Percentiles rank a stretch among this genome's conserved stretches.
Evolutionary conservation across 768 basidiomycete species (phyloP).

Genomic region (Rhodosporidiobolus sp.): DNA sequence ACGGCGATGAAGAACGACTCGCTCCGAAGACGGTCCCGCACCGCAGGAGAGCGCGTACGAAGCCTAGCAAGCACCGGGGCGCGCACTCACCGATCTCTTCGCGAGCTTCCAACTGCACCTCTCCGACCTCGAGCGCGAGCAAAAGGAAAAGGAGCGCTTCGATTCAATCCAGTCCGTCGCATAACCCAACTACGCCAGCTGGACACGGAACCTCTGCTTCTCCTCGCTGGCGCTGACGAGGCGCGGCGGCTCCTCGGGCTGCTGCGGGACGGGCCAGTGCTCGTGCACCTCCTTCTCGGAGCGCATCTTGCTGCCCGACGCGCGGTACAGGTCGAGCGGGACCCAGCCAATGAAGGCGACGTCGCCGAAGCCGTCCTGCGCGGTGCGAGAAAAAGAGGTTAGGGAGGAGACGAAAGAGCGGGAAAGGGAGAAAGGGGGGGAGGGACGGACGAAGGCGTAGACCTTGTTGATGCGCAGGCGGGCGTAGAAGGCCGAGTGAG

Average conservation of each 20-base stretch:
- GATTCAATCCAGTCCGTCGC: too few relatives aligned
- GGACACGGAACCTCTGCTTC: conserved; percentile 15
- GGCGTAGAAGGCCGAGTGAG: conserved; percentile 37
- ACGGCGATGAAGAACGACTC: too few relatives aligned
- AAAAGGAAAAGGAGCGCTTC: neutral
- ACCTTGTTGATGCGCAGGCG: conserved; percentile 34
- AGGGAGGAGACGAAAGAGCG: neutral
- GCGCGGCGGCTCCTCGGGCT: conserved; percentile 24
- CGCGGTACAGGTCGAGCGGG: conserved; percentile 40
- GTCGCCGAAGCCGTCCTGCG: conserved; percentile 38
- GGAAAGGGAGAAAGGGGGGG: too few relatives aligned
- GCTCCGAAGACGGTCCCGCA: too few relatives aligned
- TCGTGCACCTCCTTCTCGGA: conserved; percentile 17
- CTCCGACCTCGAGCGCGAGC: too few relatives aligned
- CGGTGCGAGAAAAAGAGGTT: too few relatives aligned
- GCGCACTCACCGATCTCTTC: too few relatives aligned
- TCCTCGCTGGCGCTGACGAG: neutral
- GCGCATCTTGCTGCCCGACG: conserved; percentile 24
- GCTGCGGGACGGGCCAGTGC: conserved; percentile 32
- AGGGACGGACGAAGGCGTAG: conserved; percentile 25
- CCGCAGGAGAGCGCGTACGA: too few relatives aligned
- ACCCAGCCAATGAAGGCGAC: conserved; percentile 42
- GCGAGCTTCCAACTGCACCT: too few relatives aligned
- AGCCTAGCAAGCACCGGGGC: too few relatives aligned
- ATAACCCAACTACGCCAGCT: neutral